Evolutionary conservation across 2,329 filamentous ascomycete species (phyloP).

Genomic region (Orbilia oligospora): DNA sequence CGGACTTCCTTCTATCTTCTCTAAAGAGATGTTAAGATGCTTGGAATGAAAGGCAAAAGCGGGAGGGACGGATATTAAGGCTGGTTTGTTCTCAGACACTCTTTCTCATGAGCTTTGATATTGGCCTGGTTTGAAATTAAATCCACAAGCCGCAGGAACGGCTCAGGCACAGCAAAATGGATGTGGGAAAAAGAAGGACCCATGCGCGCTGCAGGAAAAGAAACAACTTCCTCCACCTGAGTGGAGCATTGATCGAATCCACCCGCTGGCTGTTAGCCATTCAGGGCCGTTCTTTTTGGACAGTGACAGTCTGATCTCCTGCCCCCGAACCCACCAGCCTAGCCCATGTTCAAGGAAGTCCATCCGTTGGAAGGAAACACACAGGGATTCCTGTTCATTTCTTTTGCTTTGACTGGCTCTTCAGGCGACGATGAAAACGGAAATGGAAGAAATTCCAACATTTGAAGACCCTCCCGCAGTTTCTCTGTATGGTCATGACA

Average conservation of each 20-base stretch:
- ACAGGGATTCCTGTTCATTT: conserved; percentile 44
- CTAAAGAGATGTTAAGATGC: conserved; percentile 34
- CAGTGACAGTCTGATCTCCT: conserved; percentile 59
- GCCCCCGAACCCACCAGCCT: conserved; percentile 52
- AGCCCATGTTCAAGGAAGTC: conserved; percentile 60
- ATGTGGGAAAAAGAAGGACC: conserved; percentile 29
- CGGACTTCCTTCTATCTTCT: conserved; percentile 21
- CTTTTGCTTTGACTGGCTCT: conserved; percentile 47
- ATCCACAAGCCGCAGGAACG: conserved; percentile 61
- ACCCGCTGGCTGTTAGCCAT: conserved; percentile 34
- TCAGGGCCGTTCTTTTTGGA: conserved; percentile 47
- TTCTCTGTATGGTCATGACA: background rate
- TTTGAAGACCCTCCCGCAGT: background rate
- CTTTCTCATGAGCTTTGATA: conserved; percentile 56
- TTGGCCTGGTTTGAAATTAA: conserved; percentile 61
- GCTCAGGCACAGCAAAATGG: conserved; percentile 53
- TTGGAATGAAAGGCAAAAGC: conserved; percentile 48
- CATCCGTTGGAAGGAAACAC: conserved; percentile 58
- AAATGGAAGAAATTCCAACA: conserved; percentile 14
- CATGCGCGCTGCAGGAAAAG: conserved; percentile 59
- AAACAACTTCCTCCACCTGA: conserved; percentile 58
- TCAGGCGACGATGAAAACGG: conserved; percentile 37
- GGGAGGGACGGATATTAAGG: conserved; percentile 60
- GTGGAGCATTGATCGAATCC: conserved; percentile 54
- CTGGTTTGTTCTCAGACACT: conserved; percentile 60